Percentiles rank a stretch among this genome's conserved stretches.
Evolutionary conservation across 139 green algal species (phyloP).

Genomic region (Trebouxia sp.): DNA sequence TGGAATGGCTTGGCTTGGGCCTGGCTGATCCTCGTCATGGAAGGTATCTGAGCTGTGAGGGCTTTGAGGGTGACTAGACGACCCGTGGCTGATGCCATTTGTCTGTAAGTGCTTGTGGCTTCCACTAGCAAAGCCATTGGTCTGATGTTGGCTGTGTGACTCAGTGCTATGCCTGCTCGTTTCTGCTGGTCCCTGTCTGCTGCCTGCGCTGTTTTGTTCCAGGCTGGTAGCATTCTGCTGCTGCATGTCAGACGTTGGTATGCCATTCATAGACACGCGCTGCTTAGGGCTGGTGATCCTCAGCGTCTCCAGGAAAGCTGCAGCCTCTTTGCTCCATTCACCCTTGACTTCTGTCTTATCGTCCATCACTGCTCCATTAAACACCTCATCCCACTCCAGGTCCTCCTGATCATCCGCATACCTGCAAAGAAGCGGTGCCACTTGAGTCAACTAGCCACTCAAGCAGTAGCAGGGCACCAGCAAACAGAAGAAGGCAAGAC

Average conservation of each 20-base stretch:
- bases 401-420: slow-evolving; percentile 34
- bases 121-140: no score
- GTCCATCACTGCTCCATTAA: not conserved
- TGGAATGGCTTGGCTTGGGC: no score
- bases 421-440: no score
- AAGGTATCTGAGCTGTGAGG: no score
- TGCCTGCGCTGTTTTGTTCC: not conserved
- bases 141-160: not conserved
- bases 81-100: not conserved
- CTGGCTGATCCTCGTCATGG: no score
- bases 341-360: not conserved
- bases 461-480: no score
- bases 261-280: no score
- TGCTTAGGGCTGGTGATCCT: not conserved
- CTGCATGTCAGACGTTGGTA: not conserved
- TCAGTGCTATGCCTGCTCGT: not conserved
- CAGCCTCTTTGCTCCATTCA: not conserved
- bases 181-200: not conserved
- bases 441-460: no score
- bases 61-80: not conserved
- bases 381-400: slow-evolving; percentile 24
- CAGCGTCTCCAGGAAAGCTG: not conserved
- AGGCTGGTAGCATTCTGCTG: not conserved
- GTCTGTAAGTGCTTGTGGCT: not conserved
- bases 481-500: no score